Evolutionary conservation across 495 filamentous ascomycete genomes (phyloP).

Genomic region (Rhypophila decipiens): DNA sequence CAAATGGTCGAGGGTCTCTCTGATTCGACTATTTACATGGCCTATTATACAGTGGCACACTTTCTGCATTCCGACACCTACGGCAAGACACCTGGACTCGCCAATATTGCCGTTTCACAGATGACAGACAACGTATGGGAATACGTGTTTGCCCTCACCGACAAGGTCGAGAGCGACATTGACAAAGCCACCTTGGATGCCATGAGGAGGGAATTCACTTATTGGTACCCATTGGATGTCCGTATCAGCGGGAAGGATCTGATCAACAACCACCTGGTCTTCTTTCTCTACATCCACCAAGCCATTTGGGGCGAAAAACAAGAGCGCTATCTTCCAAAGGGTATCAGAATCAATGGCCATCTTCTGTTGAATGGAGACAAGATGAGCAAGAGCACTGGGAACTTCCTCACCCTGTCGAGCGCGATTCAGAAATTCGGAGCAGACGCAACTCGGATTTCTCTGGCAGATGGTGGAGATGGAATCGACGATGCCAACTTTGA

Average conservation of each 20-base stretch:
- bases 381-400: constrained; percentile 87
- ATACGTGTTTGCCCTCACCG: constrained; percentile 61
- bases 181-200: constrained; percentile 57
- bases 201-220: constrained; percentile 82
- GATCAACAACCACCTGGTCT: constrained; percentile 79
- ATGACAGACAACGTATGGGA: constrained; percentile 95
- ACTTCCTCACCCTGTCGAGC: constrained; percentile 81
- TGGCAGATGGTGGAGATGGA: constrained; percentile 79
- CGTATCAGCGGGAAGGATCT: constrained; percentile 76
- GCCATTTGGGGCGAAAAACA: no score
- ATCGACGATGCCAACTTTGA: constrained; percentile 97
- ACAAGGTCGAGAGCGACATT: constrained; percentile 60
- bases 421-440: constrained; percentile 77
- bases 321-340: no score
- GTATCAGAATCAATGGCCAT: constrained; percentile 78
- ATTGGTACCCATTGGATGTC: constrained; percentile 88
- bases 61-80: constrained; percentile 69
- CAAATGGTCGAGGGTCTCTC: constrained; percentile 82
- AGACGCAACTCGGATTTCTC: constrained; percentile 46
- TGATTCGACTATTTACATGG: constrained; percentile 87
- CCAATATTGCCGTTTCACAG: constrained; percentile 36
- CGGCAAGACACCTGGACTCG: constrained; percentile 52
- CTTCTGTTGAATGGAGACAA: constrained; percentile 87
- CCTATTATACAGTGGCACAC: constrained; percentile 88
- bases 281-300: constrained; percentile 86